These are phyloP conservation scores for Neofusicoccum cordaticola DNA, from an alignment of 2,329 filamentous ascomycete species.

Conservation along the genomic window DNA sequence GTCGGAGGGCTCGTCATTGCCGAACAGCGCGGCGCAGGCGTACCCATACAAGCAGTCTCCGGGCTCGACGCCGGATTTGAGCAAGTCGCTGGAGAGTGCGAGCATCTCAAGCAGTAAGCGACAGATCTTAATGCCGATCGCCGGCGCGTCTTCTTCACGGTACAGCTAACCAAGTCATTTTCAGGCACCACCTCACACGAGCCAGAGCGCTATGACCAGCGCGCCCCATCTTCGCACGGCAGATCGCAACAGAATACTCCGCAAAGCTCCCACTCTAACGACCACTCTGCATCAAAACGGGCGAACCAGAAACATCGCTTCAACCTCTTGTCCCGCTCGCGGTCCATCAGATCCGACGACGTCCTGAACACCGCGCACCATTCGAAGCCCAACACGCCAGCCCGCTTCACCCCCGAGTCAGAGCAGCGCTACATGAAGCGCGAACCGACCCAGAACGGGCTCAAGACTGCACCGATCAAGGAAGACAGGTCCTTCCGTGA, in stretches of 20 bases:
- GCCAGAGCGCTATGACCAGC: constrained; percentile 15
- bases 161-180: not conserved
- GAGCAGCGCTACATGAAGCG: constrained; percentile 29
- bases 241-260: constrained; percentile 12
- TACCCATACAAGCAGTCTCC: constrained; percentile 42
- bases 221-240: constrained; percentile 12
- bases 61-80: constrained; percentile 50
- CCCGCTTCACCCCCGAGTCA: constrained; percentile 17
- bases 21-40: constrained; percentile 42
- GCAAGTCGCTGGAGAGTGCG: constrained; percentile 31
- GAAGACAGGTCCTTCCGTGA: constrained; percentile 67
- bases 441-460: constrained; percentile 41
- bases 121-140: constrained; percentile 8
- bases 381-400: constrained; percentile 29
- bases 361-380: constrained; percentile 24
- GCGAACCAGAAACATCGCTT: constrained; percentile 20
- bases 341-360: constrained; percentile 46
- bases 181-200: constrained; percentile 15
- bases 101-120: constrained; percentile 18
- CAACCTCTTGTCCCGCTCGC: constrained; percentile 40
- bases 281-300: constrained; percentile 1
- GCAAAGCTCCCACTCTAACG: constrained; percentile 5
- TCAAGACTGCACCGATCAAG: constrained; percentile 63
- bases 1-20: constrained; percentile 31
- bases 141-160: not conserved